These are phyloP conservation scores for Aspergillus felis DNA, from an alignment of 2,329 filamentous ascomycete genomes.

Conservation along the genomic window DNA sequence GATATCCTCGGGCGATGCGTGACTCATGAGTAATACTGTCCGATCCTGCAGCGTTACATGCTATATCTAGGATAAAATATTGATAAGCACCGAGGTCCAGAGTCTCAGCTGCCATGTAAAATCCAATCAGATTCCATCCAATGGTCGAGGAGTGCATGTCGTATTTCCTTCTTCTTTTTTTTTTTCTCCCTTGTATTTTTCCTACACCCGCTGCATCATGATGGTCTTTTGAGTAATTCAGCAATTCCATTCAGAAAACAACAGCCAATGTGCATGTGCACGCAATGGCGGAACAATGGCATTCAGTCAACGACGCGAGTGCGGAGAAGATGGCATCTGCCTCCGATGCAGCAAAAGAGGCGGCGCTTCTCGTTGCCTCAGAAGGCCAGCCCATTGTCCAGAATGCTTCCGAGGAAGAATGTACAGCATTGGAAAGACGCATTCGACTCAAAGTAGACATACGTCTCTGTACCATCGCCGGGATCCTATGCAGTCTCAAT, in stretches of 20 bases:
- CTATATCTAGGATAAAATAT: not conserved
- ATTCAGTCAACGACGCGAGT: not conserved
- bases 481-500: slow-evolving; percentile 66
- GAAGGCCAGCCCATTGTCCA: not conserved
- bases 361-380: not conserved
- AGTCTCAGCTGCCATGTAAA: not conserved
- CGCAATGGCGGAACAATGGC: not conserved
- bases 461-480: slow-evolving; percentile 66
- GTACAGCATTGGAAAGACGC: slow-evolving; percentile 38
- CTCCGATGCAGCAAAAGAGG: not conserved
- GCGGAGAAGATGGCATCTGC: not conserved
- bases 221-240: not conserved
- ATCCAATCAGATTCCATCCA: not conserved
- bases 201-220: not conserved
- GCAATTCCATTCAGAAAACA: not conserved
- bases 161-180: not conserved
- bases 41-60: not conserved
- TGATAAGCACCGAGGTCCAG: not conserved
- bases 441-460: slow-evolving; percentile 63
- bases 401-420: slow-evolving; percentile 16
- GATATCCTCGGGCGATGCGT: not conserved
- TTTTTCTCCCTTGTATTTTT: not conserved
- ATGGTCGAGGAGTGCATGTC: not conserved
- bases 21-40: not conserved
- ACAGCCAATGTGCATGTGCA: not conserved